These are phyloP conservation scores for Colletotrichum sp. DNA, from an alignment of 2,329 filamentous ascomycete species.

Conservation along the genomic window DNA sequence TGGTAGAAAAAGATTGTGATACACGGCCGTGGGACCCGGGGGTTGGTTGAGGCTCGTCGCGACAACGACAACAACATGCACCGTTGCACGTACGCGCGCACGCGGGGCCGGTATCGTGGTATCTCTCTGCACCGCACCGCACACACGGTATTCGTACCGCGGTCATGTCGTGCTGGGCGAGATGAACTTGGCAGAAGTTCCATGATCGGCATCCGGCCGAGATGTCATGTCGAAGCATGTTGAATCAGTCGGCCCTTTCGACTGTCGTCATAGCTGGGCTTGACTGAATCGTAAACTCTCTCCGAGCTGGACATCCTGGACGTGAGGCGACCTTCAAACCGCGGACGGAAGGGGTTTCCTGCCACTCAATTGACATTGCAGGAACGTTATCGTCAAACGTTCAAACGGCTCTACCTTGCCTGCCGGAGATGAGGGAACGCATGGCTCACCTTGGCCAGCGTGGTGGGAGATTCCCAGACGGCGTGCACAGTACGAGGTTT, in stretches of 20 bases:
- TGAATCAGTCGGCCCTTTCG: conserved; percentile 9
- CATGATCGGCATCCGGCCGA: conserved; percentile 20
- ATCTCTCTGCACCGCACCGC: not conserved
- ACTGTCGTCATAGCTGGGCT: conserved; percentile 8
- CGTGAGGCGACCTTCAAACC: conserved; percentile 18
- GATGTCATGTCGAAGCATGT: conserved; percentile 5
- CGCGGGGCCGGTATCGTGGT: not conserved
- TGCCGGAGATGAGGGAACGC: conserved; percentile 14
- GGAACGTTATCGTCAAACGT: not conserved
- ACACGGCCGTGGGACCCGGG: conserved; percentile 9
- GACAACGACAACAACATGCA: not conserved
- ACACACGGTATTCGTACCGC: not conserved
- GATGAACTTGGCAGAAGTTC: conserved; percentile 17
- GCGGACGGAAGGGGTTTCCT: not conserved
- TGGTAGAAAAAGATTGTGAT: conserved; percentile 12
- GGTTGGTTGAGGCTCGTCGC: conserved; percentile 3
- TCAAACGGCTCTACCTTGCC: conserved; percentile 9
- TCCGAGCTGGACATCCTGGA: conserved; percentile 11
- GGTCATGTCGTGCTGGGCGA: not conserved
- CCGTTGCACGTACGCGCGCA: not conserved
- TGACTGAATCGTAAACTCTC: conserved; percentile 10
- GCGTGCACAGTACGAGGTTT: not conserved
- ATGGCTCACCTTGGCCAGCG: conserved; percentile 6
- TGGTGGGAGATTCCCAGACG: not conserved
- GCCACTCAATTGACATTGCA: conserved; percentile 6